Evolutionary conservation across 73 alveolate genomes (phyloP).

Genomic region (Paraurostyla sp.): DNA sequence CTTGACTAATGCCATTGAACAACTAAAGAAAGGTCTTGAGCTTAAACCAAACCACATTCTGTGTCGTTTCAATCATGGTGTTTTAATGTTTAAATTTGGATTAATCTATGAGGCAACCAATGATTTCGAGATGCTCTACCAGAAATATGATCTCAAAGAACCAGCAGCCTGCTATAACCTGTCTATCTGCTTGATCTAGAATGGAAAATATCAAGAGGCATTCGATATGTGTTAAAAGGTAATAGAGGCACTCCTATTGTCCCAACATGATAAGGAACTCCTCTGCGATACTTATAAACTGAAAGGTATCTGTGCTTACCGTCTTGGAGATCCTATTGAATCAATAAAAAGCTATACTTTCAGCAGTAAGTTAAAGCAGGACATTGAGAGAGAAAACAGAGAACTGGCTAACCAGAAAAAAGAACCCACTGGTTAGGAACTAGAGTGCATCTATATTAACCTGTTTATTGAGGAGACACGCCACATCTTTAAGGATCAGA

Average conservation of each 20-base stretch:
- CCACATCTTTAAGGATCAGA: constrained; percentile 12
- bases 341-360: constrained; percentile 1
- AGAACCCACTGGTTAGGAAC: not conserved
- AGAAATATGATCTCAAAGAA: not conserved
- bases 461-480: constrained; percentile 57
- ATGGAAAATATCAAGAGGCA: constrained; percentile 24
- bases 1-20: constrained; percentile 28
- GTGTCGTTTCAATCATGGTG: constrained; percentile 59
- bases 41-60: constrained; percentile 24
- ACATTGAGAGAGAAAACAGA: not conserved
- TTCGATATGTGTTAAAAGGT: not conserved
- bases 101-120: constrained; percentile 1
- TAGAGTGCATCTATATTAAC: constrained; percentile 34
- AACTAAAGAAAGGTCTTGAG: constrained; percentile 45
- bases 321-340: constrained; percentile 33
- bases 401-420: not conserved
- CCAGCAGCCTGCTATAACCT: constrained; percentile 21
- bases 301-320: constrained; percentile 40
- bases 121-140: constrained; percentile 21
- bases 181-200: not conserved
- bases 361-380: not conserved
- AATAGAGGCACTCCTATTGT: not conserved
- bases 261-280: not conserved
- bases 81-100: constrained; percentile 52
- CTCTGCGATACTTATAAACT: constrained; percentile 37